These are phyloP conservation scores for Pseudopediastrum boryanum DNA, from an alignment of 139 green algal genomes.

Conservation along the genomic window DNA sequence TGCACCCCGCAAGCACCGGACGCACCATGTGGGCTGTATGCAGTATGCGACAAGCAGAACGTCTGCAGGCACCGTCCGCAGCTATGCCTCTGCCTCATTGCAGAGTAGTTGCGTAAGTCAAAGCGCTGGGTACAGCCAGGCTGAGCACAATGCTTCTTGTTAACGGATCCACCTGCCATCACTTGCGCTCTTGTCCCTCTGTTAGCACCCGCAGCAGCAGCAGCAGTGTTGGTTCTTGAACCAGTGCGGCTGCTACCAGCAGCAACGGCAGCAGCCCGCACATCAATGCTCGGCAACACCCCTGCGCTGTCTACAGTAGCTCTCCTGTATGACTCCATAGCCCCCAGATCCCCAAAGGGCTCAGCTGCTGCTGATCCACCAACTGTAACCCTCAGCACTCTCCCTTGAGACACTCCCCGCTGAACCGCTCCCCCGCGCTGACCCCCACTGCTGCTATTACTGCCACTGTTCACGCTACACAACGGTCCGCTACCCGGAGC, in stretches of 20 bases:
- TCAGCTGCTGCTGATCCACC: neutral
- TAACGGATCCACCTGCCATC: too few relatives aligned
- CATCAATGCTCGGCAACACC: too few relatives aligned
- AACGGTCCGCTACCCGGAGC: neutral
- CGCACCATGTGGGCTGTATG: conserved; percentile 61
- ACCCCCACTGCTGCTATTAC: too few relatives aligned
- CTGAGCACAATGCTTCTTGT: conserved; percentile 26
- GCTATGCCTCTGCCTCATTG: conserved; percentile 57
- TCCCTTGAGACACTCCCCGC: neutral
- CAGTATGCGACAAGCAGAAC: conserved; percentile 70
- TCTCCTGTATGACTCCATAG: too few relatives aligned
- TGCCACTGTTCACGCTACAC: neutral
- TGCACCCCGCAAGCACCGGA: conserved; percentile 63
- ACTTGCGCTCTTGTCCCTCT: too few relatives aligned
- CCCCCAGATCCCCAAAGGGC: conserved; percentile 1
- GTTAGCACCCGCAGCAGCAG: too few relatives aligned
- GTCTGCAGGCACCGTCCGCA: conserved; percentile 68
- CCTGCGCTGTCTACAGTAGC: too few relatives aligned
- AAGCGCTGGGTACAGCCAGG: conserved; percentile 37
- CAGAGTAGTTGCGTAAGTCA: conserved; percentile 38
- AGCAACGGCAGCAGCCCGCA: too few relatives aligned
- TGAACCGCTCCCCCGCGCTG: neutral
- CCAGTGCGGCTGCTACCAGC: too few relatives aligned
- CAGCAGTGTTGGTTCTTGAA: too few relatives aligned
- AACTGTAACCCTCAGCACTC: neutral